A percentile compares a stretch with the other conserved stretches of the same genome.
These are phyloP conservation scores for Annona squamosa DNA, from an alignment of 164 flowering plant species.

Conservation along the genomic window DNA sequence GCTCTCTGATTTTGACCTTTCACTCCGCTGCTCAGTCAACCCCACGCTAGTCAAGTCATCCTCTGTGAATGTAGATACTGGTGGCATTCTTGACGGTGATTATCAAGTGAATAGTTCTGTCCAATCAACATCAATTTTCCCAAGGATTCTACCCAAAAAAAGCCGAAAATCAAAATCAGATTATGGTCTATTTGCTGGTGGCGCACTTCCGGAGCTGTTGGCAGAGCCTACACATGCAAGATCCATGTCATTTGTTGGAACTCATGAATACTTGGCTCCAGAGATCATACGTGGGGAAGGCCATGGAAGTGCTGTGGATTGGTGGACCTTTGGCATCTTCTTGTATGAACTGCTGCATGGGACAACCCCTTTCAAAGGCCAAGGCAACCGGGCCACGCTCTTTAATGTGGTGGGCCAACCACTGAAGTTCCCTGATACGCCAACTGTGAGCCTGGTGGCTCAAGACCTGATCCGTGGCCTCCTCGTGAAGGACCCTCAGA, in stretches of 20 bases:
- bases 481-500: slow-evolving; percentile 13
- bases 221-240: slow-evolving; percentile 11
- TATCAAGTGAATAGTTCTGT: slow-evolving; percentile 4
- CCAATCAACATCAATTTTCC: slow-evolving; percentile 5
- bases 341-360: slow-evolving; percentile 13
- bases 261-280: slow-evolving; percentile 15
- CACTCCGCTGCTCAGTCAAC: slow-evolving; percentile 13
- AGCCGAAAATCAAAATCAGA: slow-evolving; percentile 8
- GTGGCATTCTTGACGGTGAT: slow-evolving; percentile 7
- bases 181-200: slow-evolving; percentile 3
- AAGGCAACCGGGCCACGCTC: slow-evolving; percentile 12
- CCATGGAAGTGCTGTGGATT: slow-evolving; percentile 17
- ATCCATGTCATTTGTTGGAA: slow-evolving; percentile 17
- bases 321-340: slow-evolving; percentile 17
- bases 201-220: slow-evolving; percentile 7
- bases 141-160: slow-evolving; percentile 12
- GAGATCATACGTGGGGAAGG: slow-evolving; percentile 19
- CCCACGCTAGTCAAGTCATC: slow-evolving; percentile 14
- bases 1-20: slow-evolving; percentile 15
- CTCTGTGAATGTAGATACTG: slow-evolving; percentile 3
- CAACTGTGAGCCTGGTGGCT: slow-evolving; percentile 8
- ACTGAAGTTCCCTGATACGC: slow-evolving; percentile 10
- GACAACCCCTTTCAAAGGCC: slow-evolving; percentile 7
- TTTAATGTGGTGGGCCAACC: slow-evolving; percentile 8
- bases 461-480: slow-evolving; percentile 11